phyloP scores from a whole-genome alignment of 2,329 filamentous ascomycete species.

The Aspergillus carbonarius region DNA sequence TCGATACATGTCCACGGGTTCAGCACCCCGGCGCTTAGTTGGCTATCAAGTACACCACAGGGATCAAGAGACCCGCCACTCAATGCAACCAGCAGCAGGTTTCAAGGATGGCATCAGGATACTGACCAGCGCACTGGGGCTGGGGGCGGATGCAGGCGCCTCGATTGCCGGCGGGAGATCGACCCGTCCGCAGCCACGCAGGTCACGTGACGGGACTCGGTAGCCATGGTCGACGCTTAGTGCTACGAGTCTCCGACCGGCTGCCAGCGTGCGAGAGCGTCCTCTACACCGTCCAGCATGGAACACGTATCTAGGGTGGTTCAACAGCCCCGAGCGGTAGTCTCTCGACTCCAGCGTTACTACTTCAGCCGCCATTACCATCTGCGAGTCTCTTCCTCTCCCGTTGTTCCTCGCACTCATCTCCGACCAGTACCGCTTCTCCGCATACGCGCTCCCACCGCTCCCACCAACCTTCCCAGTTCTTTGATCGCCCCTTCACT shows the following conservation, averaged over 20 bases:
- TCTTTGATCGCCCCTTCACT: neutral
- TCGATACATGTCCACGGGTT: no score
- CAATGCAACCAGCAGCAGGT: neutral
- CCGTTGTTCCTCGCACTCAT: neutral
- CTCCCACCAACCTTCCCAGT: neutral
- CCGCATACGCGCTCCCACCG: neutral
- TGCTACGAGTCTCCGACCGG: neutral
- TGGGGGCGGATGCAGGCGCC: neutral
- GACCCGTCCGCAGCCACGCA: constrained; percentile 3
- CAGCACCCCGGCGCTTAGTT: no score
- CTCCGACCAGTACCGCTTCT: neutral
- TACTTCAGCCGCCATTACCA: neutral
- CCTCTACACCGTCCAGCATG: neutral
- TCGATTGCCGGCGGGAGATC: constrained; percentile 2
- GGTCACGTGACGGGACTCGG: neutral
- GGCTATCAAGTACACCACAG: no score
- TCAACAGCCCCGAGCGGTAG: neutral
- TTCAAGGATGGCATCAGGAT: neutral
- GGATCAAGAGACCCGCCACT: neutral
- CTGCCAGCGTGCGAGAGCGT: neutral
- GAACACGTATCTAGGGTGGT: constrained; percentile 1
- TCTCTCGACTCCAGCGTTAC: neutral
- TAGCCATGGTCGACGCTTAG: neutral
- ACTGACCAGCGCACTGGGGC: neutral
- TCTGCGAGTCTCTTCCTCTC: neutral